Percentiles rank a stretch among this genome's conserved stretches.
These are phyloP conservation scores for Ligustrum vulgare DNA, from an alignment of 257 asterid genomes.

Conservation along the genomic window DNA sequence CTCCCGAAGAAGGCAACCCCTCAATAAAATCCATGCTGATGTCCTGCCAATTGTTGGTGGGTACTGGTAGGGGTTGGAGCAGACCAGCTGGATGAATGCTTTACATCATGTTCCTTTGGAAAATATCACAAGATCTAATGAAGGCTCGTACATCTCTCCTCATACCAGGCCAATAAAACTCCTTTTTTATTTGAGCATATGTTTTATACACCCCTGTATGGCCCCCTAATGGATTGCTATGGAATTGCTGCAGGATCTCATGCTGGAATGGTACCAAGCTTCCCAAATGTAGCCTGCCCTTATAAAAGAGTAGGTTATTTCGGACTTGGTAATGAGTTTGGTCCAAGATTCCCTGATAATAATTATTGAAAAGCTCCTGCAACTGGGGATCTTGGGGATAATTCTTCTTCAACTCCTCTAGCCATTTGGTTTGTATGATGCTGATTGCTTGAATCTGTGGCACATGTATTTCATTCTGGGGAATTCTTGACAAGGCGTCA, in stretches of 20 bases:
- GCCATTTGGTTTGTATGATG: not conserved
- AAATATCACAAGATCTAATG: not conserved
- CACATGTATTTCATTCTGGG: no score
- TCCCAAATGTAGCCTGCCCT: not conserved
- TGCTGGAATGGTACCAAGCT: not conserved
- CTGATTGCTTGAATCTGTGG: not conserved
- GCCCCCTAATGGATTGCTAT: not conserved
- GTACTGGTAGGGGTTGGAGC: not conserved
- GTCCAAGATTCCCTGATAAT: not conserved
- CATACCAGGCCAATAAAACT: not conserved
- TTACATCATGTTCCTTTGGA: not conserved
- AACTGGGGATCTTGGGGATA: not conserved
- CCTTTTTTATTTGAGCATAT: not conserved
- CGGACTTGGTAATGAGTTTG: not conserved
- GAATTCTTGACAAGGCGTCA: not conserved
- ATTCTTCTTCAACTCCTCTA: not conserved
- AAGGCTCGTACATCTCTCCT: not conserved
- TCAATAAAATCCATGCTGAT: not conserved
- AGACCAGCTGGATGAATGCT: not conserved
- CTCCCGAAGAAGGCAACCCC: not conserved
- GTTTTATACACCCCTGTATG: not conserved
- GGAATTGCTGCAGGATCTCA: not conserved
- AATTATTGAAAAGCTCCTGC: not conserved
- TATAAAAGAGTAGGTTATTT: not conserved
- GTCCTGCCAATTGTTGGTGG: not conserved